Conservation (phyloP, 2,329 filamentous ascomycete genomes). For the Exophiala mesophila region DNA sequence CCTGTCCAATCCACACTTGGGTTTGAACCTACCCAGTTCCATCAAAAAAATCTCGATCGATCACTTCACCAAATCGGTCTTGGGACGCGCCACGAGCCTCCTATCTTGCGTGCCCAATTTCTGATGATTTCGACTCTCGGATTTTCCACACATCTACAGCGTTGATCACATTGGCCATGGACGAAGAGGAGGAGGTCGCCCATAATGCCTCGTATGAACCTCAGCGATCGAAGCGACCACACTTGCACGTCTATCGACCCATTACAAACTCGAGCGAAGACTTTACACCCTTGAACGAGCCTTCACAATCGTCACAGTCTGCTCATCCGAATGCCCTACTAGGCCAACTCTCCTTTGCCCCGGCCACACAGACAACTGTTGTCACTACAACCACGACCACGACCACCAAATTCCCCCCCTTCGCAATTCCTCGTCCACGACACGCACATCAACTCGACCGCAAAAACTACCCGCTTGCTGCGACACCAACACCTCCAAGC, state of each 20-base stretch:
- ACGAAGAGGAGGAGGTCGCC: constrained; percentile 14
- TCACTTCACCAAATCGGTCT: no score
- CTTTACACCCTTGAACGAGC: no score
- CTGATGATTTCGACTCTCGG: not conserved
- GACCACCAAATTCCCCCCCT: constrained; percentile 73
- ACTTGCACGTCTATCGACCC: constrained; percentile 6
- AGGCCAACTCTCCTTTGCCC: constrained; percentile 58
- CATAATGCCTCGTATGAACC: constrained; percentile 8
- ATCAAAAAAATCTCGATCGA: no score
- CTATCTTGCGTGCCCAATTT: no score
- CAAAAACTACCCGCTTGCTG: constrained; percentile 85
- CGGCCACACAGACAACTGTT: constrained; percentile 60
- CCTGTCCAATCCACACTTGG: no score
- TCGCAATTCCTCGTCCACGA: constrained; percentile 69
- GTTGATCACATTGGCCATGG: constrained; percentile 9
- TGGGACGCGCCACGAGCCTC: no score
- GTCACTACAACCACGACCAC: constrained; percentile 92
- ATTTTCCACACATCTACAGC: not conserved
- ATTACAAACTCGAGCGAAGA: no score
- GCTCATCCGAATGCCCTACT: constrained; percentile 39
- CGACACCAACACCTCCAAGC: constrained; percentile 72
- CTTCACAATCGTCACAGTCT: not conserved
- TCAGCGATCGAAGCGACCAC: constrained; percentile 25
- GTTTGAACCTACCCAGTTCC: no score
- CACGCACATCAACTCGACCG: constrained; percentile 69